Evolutionary conservation across 2,329 filamentous ascomycete species (phyloP).

Genomic region (Fusarium pseudoanthophilum): DNA sequence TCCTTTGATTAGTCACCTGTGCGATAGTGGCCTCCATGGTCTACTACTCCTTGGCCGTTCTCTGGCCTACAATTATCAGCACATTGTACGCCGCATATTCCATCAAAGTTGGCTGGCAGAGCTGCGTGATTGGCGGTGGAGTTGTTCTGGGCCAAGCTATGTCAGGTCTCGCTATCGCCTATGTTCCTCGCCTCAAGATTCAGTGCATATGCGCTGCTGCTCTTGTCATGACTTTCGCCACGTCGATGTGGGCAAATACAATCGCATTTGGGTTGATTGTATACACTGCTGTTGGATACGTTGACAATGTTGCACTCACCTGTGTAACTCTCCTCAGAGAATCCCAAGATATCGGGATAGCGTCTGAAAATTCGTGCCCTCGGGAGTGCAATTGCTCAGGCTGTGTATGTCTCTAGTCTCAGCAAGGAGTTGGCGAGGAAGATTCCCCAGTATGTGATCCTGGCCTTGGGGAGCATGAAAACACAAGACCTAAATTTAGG

Average conservation of each 20-base stretch:
- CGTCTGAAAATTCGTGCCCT: slow-evolving; percentile 57
- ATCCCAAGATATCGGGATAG: slow-evolving; percentile 59
- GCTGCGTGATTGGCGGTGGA: slow-evolving; percentile 54
- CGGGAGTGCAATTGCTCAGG: slow-evolving; percentile 52
- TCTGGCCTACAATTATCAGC: slow-evolving; percentile 58
- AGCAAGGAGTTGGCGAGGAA: slow-evolving; percentile 50
- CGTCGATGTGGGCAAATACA: slow-evolving; percentile 46
- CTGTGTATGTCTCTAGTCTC: slow-evolving; percentile 52
- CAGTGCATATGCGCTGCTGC: slow-evolving; percentile 49
- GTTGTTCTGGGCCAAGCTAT: slow-evolving; percentile 54
- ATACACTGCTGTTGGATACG: slow-evolving; percentile 49
- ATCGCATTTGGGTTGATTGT: slow-evolving; percentile 50
- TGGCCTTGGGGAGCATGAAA: slow-evolving; percentile 31
- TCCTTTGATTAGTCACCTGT: slow-evolving; percentile 51
- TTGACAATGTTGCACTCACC: slow-evolving; percentile 55
- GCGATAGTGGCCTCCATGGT: slow-evolving; percentile 56
- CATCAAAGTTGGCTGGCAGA: slow-evolving; percentile 55
- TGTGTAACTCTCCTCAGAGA: slow-evolving; percentile 58
- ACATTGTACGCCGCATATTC: slow-evolving; percentile 50
- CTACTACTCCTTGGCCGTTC: slow-evolving; percentile 57
- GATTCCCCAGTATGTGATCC: slow-evolving; percentile 48
- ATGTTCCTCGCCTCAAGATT: slow-evolving; percentile 50
- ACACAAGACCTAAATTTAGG: too few species aligned
- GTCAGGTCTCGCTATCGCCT: slow-evolving; percentile 50
- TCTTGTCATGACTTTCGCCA: slow-evolving; percentile 49